Conservation (phyloP, 306 rosid species). For the Begonia peltatifolia region DNA sequence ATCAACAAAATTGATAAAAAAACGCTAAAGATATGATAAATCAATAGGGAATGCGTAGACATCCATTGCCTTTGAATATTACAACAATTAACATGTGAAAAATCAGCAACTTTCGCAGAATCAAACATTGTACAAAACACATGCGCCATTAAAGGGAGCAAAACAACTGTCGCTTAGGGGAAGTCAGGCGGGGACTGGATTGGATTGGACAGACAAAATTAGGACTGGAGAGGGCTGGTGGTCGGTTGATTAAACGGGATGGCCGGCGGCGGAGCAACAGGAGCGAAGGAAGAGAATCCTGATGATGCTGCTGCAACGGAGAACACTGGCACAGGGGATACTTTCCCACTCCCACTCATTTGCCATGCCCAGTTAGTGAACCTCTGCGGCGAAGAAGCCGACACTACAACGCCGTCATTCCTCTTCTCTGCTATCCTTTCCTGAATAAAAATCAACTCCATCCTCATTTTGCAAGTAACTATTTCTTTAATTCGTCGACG, state of each 20-base stretch:
- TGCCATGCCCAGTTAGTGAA: conserved; percentile 26
- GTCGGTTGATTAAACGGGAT: conserved; percentile 12
- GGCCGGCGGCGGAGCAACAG: conserved; percentile 9
- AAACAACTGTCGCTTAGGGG: too few species aligned
- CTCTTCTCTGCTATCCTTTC: conserved; percentile 18
- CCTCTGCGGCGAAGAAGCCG: conserved; percentile 17
- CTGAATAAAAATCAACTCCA: conserved; percentile 9
- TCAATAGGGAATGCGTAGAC: background rate
- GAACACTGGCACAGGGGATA: conserved; percentile 17
- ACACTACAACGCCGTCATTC: conserved; percentile 6
- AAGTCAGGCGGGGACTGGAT: too few species aligned
- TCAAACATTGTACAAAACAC: too few species aligned
- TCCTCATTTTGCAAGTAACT: background rate
- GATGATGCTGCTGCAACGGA: conserved; percentile 65
- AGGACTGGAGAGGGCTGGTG: background rate
- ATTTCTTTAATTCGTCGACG: too few species aligned
- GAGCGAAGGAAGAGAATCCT: conserved; percentile 40
- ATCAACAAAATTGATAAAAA: too few species aligned
- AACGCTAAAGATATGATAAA: background rate
- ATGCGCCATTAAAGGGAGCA: too few species aligned
- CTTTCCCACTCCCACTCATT: conserved; percentile 15
- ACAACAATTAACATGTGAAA: too few species aligned
- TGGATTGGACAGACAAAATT: background rate
- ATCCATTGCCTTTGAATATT: background rate
- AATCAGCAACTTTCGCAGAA: too few species aligned